Conservation (phyloP, 2,329 filamentous ascomycete genomes). For the Fusarium sp. region DNA sequence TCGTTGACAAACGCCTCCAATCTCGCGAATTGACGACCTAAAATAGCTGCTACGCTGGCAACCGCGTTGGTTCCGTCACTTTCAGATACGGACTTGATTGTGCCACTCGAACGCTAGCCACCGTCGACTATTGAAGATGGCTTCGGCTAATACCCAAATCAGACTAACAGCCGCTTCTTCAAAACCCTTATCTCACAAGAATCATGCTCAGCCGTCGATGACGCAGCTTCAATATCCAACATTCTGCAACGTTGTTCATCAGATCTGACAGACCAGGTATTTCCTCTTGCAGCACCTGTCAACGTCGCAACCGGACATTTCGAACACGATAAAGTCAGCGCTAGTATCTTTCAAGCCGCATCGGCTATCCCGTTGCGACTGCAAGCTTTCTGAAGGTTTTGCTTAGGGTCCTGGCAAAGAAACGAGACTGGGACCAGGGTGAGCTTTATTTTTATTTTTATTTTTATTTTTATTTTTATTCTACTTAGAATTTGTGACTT, state of each 20-base stretch:
- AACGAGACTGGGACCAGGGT: background rate
- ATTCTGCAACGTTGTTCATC: background rate
- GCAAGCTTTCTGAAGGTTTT: background rate
- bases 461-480: background rate
- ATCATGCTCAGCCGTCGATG: background rate
- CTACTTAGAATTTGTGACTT: background rate
- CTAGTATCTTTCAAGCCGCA: background rate
- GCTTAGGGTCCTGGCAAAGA: background rate
- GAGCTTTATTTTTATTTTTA: background rate
- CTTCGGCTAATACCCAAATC: background rate
- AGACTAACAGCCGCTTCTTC: background rate
- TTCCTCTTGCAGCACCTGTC: background rate
- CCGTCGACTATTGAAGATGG: background rate
- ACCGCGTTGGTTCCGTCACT: background rate
- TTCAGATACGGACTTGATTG: background rate
- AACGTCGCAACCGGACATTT: background rate
- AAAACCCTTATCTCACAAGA: background rate
- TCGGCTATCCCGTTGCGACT: background rate
- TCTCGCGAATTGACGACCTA: background rate
- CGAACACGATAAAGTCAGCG: background rate
- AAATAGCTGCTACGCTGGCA: background rate
- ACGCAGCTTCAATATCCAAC: background rate
- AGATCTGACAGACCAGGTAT: background rate
- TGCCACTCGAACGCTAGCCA: background rate
- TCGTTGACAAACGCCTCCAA: background rate